Evolutionary conservation across 768 basidiomycete genomes (phyloP).

Genomic region (Coprinopsis sp.): DNA sequence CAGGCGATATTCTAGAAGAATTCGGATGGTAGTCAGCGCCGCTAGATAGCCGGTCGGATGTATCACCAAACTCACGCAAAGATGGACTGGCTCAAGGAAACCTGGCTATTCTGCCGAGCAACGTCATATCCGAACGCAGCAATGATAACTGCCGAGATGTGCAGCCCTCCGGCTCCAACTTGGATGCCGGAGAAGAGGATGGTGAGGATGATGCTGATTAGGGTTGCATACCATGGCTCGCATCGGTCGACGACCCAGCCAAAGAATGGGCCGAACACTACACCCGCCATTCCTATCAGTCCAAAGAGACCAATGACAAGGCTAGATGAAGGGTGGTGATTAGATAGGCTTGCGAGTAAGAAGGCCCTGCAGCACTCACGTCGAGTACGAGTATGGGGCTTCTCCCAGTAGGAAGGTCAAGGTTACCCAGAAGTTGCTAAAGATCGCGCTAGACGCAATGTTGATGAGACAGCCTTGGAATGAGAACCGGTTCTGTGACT

Average conservation of each 20-base stretch:
- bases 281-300: constrained; percentile 67
- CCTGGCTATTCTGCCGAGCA: constrained; percentile 70
- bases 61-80: constrained; percentile 51
- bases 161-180: constrained; percentile 63
- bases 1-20: constrained; percentile 32
- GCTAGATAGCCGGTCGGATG: too few relatives aligned
- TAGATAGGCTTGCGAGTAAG: background rate
- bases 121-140: constrained; percentile 68
- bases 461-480: constrained; percentile 65
- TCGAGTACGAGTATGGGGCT: constrained; percentile 70
- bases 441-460: constrained; percentile 56
- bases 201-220: constrained; percentile 47
- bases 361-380: constrained; percentile 30
- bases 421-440: constrained; percentile 65
- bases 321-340: constrained; percentile 18
- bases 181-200: constrained; percentile 58
- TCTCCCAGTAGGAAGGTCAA: constrained; percentile 80
- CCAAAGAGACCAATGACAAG: constrained; percentile 69
- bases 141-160: constrained; percentile 66
- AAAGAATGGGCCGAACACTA: constrained; percentile 61
- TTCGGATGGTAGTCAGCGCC: too few relatives aligned
- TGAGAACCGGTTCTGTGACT: constrained; percentile 71
- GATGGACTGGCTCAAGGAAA: constrained; percentile 57
- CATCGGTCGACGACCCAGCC: constrained; percentile 67
- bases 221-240: constrained; percentile 73